A percentile compares a stretch with the other conserved stretches of the same genome.
phyloP scores from a whole-genome alignment of 352 stramenopile species.

The Phytopythium montanum region DNA sequence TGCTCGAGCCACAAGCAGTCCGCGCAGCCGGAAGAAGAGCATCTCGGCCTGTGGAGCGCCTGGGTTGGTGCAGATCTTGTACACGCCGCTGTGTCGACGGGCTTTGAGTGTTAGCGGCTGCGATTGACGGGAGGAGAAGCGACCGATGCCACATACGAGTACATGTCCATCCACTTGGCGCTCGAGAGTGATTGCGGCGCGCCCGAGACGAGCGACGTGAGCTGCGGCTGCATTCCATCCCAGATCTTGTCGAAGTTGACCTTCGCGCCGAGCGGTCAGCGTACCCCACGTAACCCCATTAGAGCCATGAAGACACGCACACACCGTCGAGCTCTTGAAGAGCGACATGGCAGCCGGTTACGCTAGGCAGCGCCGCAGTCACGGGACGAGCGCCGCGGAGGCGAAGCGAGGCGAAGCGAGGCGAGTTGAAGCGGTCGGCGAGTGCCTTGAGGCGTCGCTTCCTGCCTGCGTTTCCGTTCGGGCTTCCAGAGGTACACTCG shows the following conservation, averaged over 20 bases:
- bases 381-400: background rate
- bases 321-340: slow-evolving; percentile 66
- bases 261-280: slow-evolving; percentile 19
- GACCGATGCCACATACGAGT: slow-evolving; percentile 55
- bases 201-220: slow-evolving; percentile 73
- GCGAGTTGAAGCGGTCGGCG: background rate
- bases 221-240: slow-evolving; percentile 75
- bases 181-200: slow-evolving; percentile 64
- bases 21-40: slow-evolving; percentile 76
- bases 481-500: no score
- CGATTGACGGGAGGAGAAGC: background rate
- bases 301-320: background rate
- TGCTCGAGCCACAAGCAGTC: slow-evolving; percentile 64
- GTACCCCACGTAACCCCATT: background rate
- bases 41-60: slow-evolving; percentile 75
- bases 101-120: background rate
- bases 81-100: slow-evolving; percentile 51
- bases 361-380: no score
- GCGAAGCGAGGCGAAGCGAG: background rate
- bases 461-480: background rate
- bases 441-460: background rate
- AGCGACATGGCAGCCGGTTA: slow-evolving; percentile 49
- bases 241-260: slow-evolving; percentile 86
- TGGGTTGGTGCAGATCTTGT: slow-evolving; percentile 87
- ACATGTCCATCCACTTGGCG: slow-evolving; percentile 86